These are phyloP conservation scores for Zea mays DNA, from an alignment of 176 grass and related monocot species.

Conservation along the genomic window DNA sequence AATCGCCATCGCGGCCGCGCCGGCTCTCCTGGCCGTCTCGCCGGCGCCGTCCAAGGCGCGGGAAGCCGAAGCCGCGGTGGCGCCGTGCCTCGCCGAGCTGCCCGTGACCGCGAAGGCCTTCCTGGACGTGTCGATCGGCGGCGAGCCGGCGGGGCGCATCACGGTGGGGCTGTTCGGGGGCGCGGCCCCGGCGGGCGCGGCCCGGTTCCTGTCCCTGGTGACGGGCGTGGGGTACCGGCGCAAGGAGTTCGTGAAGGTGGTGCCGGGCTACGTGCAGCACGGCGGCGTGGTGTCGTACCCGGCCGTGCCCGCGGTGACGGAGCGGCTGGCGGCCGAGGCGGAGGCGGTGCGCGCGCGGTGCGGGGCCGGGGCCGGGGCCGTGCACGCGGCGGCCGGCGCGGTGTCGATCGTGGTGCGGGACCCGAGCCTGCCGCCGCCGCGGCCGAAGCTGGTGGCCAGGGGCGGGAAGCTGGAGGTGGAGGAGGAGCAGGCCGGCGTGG, in stretches of 20 bases:
- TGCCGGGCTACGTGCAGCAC: slow-evolving; percentile 82
- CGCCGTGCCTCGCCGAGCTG: slow-evolving; percentile 22
- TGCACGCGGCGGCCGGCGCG: slow-evolving; percentile 40
- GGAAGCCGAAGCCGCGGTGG: background rate
- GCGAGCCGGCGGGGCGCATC: slow-evolving; percentile 76
- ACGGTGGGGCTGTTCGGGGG: slow-evolving; percentile 66
- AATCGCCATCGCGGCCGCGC: slow-evolving; percentile 39
- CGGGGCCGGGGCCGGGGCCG: background rate
- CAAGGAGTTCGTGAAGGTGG: slow-evolving; percentile 91
- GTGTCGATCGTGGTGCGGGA: slow-evolving; percentile 75
- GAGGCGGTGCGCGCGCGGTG: slow-evolving; percentile 44
- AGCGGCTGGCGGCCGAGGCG: slow-evolving; percentile 55
- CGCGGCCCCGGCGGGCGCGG: slow-evolving; percentile 46
- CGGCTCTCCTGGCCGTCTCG: slow-evolving; percentile 39
- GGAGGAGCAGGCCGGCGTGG: slow-evolving; percentile 59
- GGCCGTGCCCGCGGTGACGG: slow-evolving; percentile 34
- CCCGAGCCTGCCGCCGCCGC: slow-evolving; percentile 74
- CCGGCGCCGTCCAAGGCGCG: slow-evolving; percentile 25
- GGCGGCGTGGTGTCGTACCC: slow-evolving; percentile 67
- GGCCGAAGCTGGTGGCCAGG: slow-evolving; percentile 78
- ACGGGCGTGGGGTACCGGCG: slow-evolving; percentile 77
- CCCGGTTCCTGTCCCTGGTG: slow-evolving; percentile 65
- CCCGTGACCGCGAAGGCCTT: slow-evolving; percentile 56
- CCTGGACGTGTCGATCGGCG: slow-evolving; percentile 82
- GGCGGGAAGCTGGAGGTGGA: slow-evolving; percentile 70